phyloP scores from a whole-genome alignment of 2,329 filamentous ascomycete genomes.

The Ophiostoma piceae region DNA sequence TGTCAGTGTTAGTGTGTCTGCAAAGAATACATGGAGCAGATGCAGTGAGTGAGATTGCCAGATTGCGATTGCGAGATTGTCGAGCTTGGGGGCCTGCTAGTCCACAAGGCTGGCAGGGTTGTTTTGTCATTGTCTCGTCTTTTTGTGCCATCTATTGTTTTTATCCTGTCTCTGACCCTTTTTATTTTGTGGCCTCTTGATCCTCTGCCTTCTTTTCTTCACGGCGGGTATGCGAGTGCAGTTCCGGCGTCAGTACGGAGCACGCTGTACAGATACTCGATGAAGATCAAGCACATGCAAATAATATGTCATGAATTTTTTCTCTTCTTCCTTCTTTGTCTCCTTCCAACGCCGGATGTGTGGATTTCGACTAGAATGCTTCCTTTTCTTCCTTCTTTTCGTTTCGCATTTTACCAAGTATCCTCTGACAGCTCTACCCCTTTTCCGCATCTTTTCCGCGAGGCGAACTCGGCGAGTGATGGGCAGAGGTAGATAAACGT shows the following conservation, averaged over 20 bases:
- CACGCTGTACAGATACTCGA: too few species aligned
- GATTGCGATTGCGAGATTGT: not conserved
- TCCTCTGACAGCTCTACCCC: not conserved
- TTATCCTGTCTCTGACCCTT: not conserved
- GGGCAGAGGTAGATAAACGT: not conserved
- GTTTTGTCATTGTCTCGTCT: not conserved
- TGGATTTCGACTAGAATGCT: not conserved
- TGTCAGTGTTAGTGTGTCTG: not conserved
- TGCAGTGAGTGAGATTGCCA: not conserved
- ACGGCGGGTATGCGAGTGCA: not conserved
- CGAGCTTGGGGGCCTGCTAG: constrained; percentile 7
- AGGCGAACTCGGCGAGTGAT: not conserved
- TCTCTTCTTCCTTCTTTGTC: not conserved
- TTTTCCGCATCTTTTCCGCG: not conserved
- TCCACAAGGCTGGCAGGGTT: constrained; percentile 14
- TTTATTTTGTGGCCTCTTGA: not conserved
- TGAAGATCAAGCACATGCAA: constrained; percentile 7
- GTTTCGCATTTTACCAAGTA: not conserved
- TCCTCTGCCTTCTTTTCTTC: not conserved
- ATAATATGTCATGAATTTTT: not conserved
- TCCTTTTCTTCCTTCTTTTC: not conserved
- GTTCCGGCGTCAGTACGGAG: constrained; percentile 1
- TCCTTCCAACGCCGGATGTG: not conserved
- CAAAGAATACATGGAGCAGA: not conserved
- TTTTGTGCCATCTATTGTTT: not conserved